A percentile compares a stretch with the other conserved stretches of the same genome.
These are phyloP conservation scores for Cymodocea nodosa DNA, from an alignment of 116 monocot species.

Conservation along the genomic window DNA sequence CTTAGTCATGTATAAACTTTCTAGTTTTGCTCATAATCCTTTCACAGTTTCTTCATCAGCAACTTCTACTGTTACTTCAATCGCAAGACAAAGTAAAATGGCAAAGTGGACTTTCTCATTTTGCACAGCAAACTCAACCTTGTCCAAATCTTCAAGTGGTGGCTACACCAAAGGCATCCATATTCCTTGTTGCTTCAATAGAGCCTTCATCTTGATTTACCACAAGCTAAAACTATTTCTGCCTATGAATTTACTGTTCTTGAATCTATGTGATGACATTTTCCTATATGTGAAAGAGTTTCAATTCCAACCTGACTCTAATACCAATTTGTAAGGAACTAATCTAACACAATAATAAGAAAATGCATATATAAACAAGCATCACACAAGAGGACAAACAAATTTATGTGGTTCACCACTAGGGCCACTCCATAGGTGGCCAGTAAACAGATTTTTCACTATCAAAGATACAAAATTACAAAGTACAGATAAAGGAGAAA, in stretches of 20 bases:
- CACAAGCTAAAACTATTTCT: neutral
- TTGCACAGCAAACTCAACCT: neutral
- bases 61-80: too few species aligned
- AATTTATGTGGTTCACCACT: too few species aligned
- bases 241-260: neutral
- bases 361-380: too few species aligned
- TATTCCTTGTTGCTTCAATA: neutral
- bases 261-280: neutral
- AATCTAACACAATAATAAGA: too few species aligned
- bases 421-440: too few species aligned
- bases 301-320: neutral
- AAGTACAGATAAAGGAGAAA: too few species aligned
- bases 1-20: neutral
- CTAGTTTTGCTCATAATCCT: neutral
- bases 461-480: too few species aligned
- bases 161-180: neutral
- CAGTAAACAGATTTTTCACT: too few species aligned
- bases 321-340: constrained; percentile 1
- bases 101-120: neutral
- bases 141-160: neutral
- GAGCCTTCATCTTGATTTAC: neutral
- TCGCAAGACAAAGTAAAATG: neutral
- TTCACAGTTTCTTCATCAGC: neutral
- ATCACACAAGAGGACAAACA: too few species aligned
- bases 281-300: neutral